Conservation (phyloP, 169 alveolate genomes). For the Eimeria falciformis region DNA sequence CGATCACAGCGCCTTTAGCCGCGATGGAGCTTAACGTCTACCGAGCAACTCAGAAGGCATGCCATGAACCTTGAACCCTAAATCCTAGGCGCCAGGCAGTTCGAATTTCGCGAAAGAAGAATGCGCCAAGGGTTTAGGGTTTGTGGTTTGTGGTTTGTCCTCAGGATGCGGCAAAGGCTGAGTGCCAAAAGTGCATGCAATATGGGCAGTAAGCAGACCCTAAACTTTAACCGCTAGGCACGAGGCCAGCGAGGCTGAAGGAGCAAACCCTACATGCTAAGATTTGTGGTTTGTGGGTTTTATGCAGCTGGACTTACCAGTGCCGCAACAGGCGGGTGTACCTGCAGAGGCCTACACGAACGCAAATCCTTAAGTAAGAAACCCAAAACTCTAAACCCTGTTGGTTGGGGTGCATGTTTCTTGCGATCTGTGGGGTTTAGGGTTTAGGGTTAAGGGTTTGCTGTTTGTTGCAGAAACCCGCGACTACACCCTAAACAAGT, state of each 20-base stretch:
- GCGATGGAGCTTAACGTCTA: slow-evolving; percentile 65
- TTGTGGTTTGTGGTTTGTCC: background rate
- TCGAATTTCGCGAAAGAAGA: background rate
- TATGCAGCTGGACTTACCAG: slow-evolving; percentile 74
- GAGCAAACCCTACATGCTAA: background rate
- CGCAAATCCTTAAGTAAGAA: slow-evolving; percentile 64
- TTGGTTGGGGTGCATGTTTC: too few species aligned
- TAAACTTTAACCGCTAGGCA: background rate
- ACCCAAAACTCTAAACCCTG: slow-evolving; percentile 21
- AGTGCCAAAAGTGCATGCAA: slow-evolving; percentile 71
- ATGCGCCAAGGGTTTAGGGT: background rate
- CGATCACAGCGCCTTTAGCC: background rate
- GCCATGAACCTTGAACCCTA: background rate
- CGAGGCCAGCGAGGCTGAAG: background rate
- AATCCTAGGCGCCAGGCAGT: background rate
- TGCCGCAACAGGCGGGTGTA: slow-evolving; percentile 69
- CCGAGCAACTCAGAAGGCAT: slow-evolving; percentile 39
- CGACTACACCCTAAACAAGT: slow-evolving; percentile 18
- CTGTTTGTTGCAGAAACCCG: slow-evolving; percentile 11
- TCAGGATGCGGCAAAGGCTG: slow-evolving; percentile 73
- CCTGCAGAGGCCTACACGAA: slow-evolving; percentile 68
- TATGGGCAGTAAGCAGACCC: slow-evolving; percentile 64
- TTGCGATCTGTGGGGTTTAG: slow-evolving; percentile 5
- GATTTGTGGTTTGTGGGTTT: slow-evolving; percentile 11
- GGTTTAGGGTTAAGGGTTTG: slow-evolving; percentile 18